Conservation (phyloP, 768 basidiomycete species). For the Boletus vinaceobasis region DNA sequence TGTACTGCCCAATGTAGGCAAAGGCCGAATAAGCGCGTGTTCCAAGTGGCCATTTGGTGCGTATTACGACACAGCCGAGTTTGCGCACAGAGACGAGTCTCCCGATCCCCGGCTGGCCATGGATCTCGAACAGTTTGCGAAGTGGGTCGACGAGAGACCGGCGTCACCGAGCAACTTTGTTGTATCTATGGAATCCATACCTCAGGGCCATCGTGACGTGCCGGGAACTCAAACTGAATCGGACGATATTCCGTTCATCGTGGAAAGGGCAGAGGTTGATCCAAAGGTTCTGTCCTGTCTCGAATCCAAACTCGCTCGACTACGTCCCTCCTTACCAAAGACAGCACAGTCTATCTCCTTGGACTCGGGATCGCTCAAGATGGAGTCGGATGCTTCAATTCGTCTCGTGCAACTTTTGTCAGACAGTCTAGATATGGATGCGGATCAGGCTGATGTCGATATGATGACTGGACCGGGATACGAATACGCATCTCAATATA, state of each 20-base stretch:
- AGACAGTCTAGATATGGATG: not conserved
- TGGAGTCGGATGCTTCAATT: slow-evolving; percentile 8
- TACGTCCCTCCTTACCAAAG: slow-evolving; percentile 7
- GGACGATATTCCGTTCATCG: not conserved
- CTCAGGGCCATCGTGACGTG: slow-evolving; percentile 5
- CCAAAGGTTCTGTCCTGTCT: slow-evolving; percentile 20
- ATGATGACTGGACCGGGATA: slow-evolving; percentile 10
- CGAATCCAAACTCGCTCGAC: slow-evolving; percentile 12
- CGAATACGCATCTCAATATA: slow-evolving; percentile 12
- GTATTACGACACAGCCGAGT: slow-evolving; percentile 44
- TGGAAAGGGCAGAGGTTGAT: slow-evolving; percentile 5
- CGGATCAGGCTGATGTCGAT: slow-evolving; percentile 4
- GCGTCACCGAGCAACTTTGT: slow-evolving; percentile 33
- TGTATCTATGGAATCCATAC: slow-evolving; percentile 31
- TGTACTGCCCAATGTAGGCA: slow-evolving; percentile 59
- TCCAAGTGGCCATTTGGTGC: slow-evolving; percentile 44
- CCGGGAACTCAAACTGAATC: not conserved
- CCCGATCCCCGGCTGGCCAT: slow-evolving; percentile 22
- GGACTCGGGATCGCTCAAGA: not conserved
- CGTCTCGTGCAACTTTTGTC: slow-evolving; percentile 18
- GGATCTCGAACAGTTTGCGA: slow-evolving; percentile 36
- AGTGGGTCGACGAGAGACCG: slow-evolving; percentile 34
- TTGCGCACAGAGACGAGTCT: not conserved
- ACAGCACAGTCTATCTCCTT: slow-evolving; percentile 11
- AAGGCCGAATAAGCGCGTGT: slow-evolving; percentile 52